phyloP scores from a whole-genome alignment of 768 basidiomycete genomes.

The Hygrocybe coccinea region DNA sequence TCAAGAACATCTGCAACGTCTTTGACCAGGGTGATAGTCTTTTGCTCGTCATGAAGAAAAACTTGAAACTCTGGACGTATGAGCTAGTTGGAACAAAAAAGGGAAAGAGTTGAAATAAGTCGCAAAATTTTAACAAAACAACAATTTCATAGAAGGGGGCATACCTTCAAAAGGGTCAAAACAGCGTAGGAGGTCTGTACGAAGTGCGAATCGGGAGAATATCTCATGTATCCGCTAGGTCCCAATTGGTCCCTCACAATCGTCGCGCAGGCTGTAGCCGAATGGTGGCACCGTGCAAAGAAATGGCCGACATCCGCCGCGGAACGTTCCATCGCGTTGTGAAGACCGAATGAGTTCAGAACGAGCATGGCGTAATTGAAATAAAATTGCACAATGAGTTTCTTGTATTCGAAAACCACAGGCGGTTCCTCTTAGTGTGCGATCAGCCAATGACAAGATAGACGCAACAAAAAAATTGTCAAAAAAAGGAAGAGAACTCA shows the following conservation, averaged over 20 bases:
- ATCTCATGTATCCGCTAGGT: slow-evolving; percentile 70
- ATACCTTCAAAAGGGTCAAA: slow-evolving; percentile 84
- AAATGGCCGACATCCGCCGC: slow-evolving; percentile 75
- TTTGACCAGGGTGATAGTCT: slow-evolving; percentile 63
- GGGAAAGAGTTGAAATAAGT: not conserved
- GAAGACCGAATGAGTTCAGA: slow-evolving; percentile 92
- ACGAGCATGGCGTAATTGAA: slow-evolving; percentile 84
- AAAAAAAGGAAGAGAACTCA: slow-evolving; percentile 19
- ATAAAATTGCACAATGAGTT: slow-evolving; percentile 63
- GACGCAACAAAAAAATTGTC: too few relatives aligned
- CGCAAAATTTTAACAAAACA: not conserved
- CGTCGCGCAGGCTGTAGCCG: slow-evolving; percentile 63
- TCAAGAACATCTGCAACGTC: slow-evolving; percentile 82
- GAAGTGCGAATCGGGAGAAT: slow-evolving; percentile 86
- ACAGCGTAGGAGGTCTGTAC: slow-evolving; percentile 93
- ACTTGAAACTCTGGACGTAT: slow-evolving; percentile 79
- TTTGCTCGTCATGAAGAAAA: slow-evolving; percentile 69
- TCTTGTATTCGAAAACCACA: slow-evolving; percentile 39
- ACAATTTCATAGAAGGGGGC: slow-evolving; percentile 14
- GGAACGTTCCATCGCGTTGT: slow-evolving; percentile 85
- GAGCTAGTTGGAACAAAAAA: slow-evolving; percentile 43
- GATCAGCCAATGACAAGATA: not conserved
- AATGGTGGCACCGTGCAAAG: slow-evolving; percentile 71
- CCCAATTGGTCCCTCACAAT: slow-evolving; percentile 77
- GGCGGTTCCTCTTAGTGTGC: slow-evolving; percentile 23